Conservation (phyloP, 2,329 filamentous ascomycete species). For the Onygenales sp. region DNA sequence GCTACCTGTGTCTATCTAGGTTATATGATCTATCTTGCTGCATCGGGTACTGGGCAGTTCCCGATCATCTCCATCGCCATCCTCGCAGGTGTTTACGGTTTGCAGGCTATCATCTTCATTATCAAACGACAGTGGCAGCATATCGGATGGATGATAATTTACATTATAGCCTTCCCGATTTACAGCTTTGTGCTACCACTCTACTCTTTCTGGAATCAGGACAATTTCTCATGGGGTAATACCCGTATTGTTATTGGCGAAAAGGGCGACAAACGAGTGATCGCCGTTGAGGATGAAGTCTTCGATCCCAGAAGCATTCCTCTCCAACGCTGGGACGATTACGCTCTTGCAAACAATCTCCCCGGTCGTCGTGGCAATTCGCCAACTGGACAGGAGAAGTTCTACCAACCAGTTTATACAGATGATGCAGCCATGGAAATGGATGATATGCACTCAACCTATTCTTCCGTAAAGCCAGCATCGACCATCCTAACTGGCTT, state of each 20-base stretch:
- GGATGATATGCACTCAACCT: conserved; percentile 95
- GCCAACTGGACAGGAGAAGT: conserved; percentile 54
- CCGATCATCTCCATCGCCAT: conserved; percentile 82
- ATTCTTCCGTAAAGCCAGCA: conserved; percentile 80
- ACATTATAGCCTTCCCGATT: conserved; percentile 88
- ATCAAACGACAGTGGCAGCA: conserved; percentile 97
- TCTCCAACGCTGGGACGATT: conserved; percentile 95
- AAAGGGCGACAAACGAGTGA: conserved; percentile 79
- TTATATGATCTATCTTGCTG: conserved; percentile 76
- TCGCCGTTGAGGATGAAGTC: conserved; percentile 71
- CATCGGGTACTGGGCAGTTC: conserved; percentile 61
- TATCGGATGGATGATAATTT: conserved; percentile 99
- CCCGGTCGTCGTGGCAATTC: conserved; percentile 74
- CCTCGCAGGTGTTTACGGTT: conserved; percentile 83
- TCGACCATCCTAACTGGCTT: conserved; percentile 83
- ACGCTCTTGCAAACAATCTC: conserved; percentile 74
- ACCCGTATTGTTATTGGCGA: conserved; percentile 95
- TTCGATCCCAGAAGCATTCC: conserved; percentile 92
- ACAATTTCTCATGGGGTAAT: conserved; percentile 98
- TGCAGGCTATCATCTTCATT: conserved; percentile 93
- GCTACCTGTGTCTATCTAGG: conserved; percentile 78
- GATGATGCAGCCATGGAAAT: conserved; percentile 76
- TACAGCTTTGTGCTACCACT: conserved; percentile 85
- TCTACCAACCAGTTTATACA: conserved; percentile 51
- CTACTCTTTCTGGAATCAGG: conserved; percentile 99